These are phyloP conservation scores for Artemisia tridentata DNA, from an alignment of 129 eudicot genomes.

Conservation along the genomic window DNA sequence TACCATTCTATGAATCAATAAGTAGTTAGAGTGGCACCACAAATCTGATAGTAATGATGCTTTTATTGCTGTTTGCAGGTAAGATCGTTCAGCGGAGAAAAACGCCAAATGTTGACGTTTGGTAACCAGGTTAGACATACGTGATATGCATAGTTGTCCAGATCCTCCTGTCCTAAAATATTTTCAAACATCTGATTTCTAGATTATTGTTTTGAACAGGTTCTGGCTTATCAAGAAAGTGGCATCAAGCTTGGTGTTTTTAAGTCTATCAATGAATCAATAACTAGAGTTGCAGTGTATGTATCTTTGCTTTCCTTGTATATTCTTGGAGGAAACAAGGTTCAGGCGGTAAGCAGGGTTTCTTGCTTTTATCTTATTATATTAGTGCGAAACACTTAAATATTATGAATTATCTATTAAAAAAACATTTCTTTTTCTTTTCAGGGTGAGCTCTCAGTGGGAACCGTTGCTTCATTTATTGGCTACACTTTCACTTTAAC, in stretches of 20 bases:
- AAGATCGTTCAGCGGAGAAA: constrained; percentile 94
- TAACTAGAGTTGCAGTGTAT: constrained; percentile 93
- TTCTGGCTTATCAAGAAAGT: constrained; percentile 65
- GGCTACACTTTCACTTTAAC: constrained; percentile 96
- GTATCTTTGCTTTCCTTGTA: constrained; percentile 83
- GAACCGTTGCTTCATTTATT: constrained; percentile 90
- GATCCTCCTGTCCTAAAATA: background rate
- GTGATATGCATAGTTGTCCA: background rate
- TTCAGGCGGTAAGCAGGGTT: constrained; percentile 69
- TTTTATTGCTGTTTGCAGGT: constrained; percentile 53
- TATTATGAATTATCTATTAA: background rate
- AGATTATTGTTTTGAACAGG: constrained; percentile 43
- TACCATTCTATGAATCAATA: background rate
- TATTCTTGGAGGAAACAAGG: constrained; percentile 95
- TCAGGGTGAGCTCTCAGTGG: constrained; percentile 95
- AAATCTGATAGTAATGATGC: background rate
- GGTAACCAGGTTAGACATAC: constrained; percentile 64
- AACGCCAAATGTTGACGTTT: constrained; percentile 90
- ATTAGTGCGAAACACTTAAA: background rate
- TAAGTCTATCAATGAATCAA: constrained; percentile 82
- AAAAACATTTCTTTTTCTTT: background rate
- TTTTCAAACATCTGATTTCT: constrained; percentile 15
- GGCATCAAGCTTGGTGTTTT: constrained; percentile 83
- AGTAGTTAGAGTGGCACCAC: constrained; percentile 8
- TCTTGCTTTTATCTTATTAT: constrained; percentile 12